These are phyloP conservation scores for Spergularia azorica DNA, from an alignment of 179 eudicot genomes.

Conservation along the genomic window DNA sequence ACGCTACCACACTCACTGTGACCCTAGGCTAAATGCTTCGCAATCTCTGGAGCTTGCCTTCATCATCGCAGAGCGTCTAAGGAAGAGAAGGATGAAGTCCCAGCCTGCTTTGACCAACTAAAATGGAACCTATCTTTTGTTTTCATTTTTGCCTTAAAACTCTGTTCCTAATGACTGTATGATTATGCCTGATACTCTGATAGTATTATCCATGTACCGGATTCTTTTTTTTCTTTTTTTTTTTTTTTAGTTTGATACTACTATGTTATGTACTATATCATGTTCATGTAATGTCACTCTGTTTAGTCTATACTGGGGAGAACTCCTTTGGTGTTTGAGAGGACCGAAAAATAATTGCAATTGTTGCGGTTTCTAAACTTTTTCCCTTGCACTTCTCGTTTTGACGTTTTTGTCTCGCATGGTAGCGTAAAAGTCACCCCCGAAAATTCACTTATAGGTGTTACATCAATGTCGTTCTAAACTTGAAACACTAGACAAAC, in stretches of 20 bases:
- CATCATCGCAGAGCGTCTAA: slow-evolving; percentile 76
- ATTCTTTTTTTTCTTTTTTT: background rate
- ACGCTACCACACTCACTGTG: slow-evolving; percentile 83
- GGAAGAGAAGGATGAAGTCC: slow-evolving; percentile 70
- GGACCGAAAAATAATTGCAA: background rate
- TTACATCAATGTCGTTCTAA: background rate
- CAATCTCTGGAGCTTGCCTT: slow-evolving; percentile 84
- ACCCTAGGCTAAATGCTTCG: slow-evolving; percentile 84
- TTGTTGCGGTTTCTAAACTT: no score
- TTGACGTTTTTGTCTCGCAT: no score
- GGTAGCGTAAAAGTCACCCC: no score
- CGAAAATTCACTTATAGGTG: no score
- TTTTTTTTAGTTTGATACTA: slow-evolving; percentile 2
- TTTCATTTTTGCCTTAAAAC: background rate
- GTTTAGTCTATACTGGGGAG: slow-evolving; percentile 27
- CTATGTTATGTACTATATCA: slow-evolving; percentile 19
- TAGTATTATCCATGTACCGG: slow-evolving; percentile 3
- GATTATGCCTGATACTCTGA: slow-evolving; percentile 15
- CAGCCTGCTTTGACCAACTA: slow-evolving; percentile 27
- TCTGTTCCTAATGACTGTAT: slow-evolving; percentile 18
- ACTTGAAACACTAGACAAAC: background rate
- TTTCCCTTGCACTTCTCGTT: no score
- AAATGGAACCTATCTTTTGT: background rate
- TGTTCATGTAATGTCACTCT: no score
- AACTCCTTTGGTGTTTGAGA: slow-evolving; percentile 26